These are phyloP conservation scores for Trametes villosa DNA, from an alignment of 768 basidiomycete species.

Conservation along the genomic window DNA sequence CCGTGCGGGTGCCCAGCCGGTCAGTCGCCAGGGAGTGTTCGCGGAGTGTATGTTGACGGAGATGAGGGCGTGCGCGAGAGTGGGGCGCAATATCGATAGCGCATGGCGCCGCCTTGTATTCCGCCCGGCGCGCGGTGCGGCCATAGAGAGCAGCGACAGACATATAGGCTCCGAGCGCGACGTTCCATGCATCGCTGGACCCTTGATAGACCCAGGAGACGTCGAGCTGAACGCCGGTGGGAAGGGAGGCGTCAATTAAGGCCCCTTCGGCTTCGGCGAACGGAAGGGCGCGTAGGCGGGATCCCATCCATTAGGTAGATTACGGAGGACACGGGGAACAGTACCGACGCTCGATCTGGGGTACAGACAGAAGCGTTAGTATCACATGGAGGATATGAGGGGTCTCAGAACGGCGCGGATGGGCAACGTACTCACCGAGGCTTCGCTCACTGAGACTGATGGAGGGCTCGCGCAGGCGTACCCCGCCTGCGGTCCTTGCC, in stretches of 20 bases:
- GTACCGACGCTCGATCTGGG: not conserved
- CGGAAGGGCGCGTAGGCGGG: not conserved
- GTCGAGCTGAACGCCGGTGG: too few species aligned
- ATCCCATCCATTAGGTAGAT: not conserved
- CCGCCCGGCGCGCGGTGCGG: not conserved
- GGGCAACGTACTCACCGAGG: not conserved
- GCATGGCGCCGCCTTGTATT: slow-evolving; percentile 20
- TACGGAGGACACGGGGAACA: not conserved
- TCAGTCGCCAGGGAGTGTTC: slow-evolving; percentile 9
- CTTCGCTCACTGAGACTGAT: not conserved
- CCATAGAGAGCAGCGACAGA: slow-evolving; percentile 1
- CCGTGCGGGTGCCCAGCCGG: slow-evolving; percentile 2
- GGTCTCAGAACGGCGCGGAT: too few species aligned
- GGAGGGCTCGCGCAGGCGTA: too few species aligned
- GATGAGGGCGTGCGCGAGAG: slow-evolving; percentile 12
- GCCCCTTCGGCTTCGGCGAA: not conserved
- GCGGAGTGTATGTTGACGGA: slow-evolving; percentile 15
- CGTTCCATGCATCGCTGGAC: too few species aligned
- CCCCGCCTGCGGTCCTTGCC: not conserved
- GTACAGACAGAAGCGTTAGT: not conserved
- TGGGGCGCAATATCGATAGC: slow-evolving; percentile 3
- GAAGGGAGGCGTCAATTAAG: too few species aligned
- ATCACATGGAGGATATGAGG: not conserved
- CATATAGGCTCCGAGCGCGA: not conserved
- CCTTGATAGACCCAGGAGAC: too few species aligned